Evolutionary conservation across 441 rosid genomes (phyloP), one percentile per base, ranked within the genome.

Genomic region (Populus hybrid): DNA sequence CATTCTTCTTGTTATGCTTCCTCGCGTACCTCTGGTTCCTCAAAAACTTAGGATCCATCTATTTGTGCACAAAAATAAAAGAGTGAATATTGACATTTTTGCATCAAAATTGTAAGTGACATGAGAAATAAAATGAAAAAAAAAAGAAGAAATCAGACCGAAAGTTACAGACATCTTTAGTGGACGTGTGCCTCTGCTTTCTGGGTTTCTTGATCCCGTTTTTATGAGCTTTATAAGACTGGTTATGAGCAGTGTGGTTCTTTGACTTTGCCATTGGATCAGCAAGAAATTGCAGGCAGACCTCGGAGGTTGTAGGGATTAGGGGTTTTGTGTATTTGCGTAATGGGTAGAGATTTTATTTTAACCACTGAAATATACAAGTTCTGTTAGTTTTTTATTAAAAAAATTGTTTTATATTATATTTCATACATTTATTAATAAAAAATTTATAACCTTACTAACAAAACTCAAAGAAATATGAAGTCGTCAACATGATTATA

Each of bases 11-110:
- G 82, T 85, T 87, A 73, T 82, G 86, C 84, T 87, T 85, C 82
- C 83, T 83, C 1, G 84, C 86, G 50, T 87, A 82, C 84, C 86
- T 87, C 84, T 85, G 88, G 80, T 80, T 86, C 83, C 87, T 80
- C 74, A 83, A 57, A 77, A 83, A 86, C 82, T 83, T 75, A 28
- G 86, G 86, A 76, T 86, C 85, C 87, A 83, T 84, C 86, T 59
- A 59, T 59, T n/a, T 59, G 4, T 86, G 66, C 61, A 28, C 35
- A 11, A 65, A 63, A 36, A 23, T 12, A 64, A 63, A 30, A 30
- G 32, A 12, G 38, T 9, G n/a, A 73, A 73, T 2, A 26, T 30
- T 18, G 32, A 59, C 59, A 69, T 1, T 0, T 1, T 1, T 24
- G 42, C 18, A 57, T 59, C 34, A 23, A 12, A 66, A 23, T 7